These are phyloP conservation scores for Cladosporium sp. DNA, from an alignment of 2,329 filamentous ascomycete genomes.

Conservation along the genomic window DNA sequence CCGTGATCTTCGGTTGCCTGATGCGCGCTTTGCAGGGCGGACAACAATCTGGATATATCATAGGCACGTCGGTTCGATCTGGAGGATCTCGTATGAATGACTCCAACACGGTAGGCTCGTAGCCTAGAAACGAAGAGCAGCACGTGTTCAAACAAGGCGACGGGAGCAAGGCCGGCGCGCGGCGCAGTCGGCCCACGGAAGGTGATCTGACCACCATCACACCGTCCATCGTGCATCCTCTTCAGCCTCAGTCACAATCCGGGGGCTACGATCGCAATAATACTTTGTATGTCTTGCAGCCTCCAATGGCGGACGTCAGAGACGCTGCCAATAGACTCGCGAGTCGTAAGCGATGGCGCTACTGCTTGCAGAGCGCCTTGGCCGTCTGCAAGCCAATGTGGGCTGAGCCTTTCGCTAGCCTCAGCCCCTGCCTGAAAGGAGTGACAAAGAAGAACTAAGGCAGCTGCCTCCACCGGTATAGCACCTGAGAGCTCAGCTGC, in stretches of 20 bases:
- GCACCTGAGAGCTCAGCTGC: slow-evolving; percentile 1
- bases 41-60: not conserved
- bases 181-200: not conserved
- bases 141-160: not conserved
- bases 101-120: not conserved
- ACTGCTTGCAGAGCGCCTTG: not conserved
- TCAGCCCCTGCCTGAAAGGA: slow-evolving; percentile 10
- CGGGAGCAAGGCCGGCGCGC: slow-evolving; percentile 2
- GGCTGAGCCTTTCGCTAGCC: slow-evolving; percentile 7
- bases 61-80: not conserved
- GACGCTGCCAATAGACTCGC: not conserved
- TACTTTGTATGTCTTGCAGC: not conserved
- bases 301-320: not conserved
- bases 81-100: not conserved
- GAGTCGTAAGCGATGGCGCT: slow-evolving; percentile 4
- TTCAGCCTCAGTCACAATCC: not conserved
- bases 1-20: no score
- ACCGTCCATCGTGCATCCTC: not conserved
- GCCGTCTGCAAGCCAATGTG: not conserved
- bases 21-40: not conserved
- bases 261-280: not conserved
- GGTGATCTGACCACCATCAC: slow-evolving; percentile 4
- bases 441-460: not conserved
- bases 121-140: not conserved
- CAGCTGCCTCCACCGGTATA: not conserved